A percentile compares a stretch with the other conserved stretches of the same genome.
Evolutionary conservation across 139 green algal genomes (phyloP).

Genomic region (Coelastrella sp.): DNA sequence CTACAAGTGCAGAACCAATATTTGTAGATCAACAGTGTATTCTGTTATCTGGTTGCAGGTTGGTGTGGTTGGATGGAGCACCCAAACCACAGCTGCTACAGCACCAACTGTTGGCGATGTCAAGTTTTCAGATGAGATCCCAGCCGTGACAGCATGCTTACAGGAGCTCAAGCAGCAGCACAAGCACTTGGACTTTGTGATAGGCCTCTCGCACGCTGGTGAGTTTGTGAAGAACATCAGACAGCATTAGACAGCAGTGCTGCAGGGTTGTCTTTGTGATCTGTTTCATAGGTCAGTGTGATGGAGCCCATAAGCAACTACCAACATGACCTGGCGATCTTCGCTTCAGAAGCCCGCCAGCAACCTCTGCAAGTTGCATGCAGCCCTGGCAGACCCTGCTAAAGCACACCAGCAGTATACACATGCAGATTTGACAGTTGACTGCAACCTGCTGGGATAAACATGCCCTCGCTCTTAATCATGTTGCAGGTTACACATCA

Average conservation of each 20-base stretch:
- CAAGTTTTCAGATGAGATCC: background rate
- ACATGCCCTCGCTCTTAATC: too few species aligned
- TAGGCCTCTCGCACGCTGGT: slow-evolving; percentile 41
- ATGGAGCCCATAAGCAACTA: too few species aligned
- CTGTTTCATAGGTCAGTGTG: too few species aligned
- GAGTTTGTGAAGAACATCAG: background rate
- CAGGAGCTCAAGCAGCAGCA: background rate
- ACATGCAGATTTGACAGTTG: too few species aligned
- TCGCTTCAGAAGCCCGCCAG: too few species aligned
- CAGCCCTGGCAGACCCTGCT: too few species aligned
- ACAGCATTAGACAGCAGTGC: too few species aligned
- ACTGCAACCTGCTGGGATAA: too few species aligned
- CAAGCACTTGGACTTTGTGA: slow-evolving; percentile 26
- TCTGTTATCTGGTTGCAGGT: slow-evolving; percentile 21
- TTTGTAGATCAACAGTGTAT: background rate
- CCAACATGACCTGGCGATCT: too few species aligned
- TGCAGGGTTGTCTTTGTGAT: too few species aligned
- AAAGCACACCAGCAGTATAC: too few species aligned
- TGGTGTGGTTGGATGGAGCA: slow-evolving; percentile 37
- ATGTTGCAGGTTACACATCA: slow-evolving; percentile 14
- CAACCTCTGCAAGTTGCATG: background rate
- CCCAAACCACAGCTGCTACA: background rate
- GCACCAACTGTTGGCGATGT: background rate
- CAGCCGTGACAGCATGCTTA: background rate
- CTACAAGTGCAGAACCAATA: too few species aligned